Evolutionary conservation across 2,329 filamentous ascomycete species (phyloP), one percentile per base, ranked within the genome.

Genomic region (Penicillium hordei): DNA sequence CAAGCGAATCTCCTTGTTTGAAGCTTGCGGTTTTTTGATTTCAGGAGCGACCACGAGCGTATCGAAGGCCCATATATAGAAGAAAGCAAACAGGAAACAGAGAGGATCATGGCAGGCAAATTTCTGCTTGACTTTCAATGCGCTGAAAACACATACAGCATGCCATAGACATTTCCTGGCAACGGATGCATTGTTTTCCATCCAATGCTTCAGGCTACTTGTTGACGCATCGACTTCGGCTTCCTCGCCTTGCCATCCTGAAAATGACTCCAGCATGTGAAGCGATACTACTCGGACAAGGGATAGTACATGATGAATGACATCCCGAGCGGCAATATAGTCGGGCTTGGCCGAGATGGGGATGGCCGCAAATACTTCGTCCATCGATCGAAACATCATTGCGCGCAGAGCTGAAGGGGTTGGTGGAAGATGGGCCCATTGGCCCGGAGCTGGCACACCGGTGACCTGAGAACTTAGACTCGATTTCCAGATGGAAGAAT

Each of bases 11-110:
- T 42, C 48, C 2, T 13, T 52, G 12, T 21, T 19, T 44, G 39
- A 27, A 43, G 39, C 27, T 5, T 43, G 7, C 19, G 15, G 49
- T 15, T 34, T 52, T 31, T 44, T 7, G 10, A 52, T 13, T 15
- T 52, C 49, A 44, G 49, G 29, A 21, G 29, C 29, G 17, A 52
- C 49, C 38, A 52, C 12, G 19, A 52, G 21, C 8, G 21, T 19
- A 8, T 52, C 49, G 19, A 52, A 52, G 34, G 49, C 49, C 49
- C 49, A 44, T 25, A 52, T 52, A 15, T 52, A 52, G 39, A 52
- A 43, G 19, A 52, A 52, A 25, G 38, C 19, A 19, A 52, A 7
- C 21, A 52, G n/a, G 39, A 52, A 52, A 44, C 39, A 52, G 27
- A 52, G 49, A 23, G 49, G 49, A 34, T 52, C 49, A 31, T 52